phyloP scores from a whole-genome alignment of 768 basidiomycete genomes.

The Lentinula detonsa region DNA sequence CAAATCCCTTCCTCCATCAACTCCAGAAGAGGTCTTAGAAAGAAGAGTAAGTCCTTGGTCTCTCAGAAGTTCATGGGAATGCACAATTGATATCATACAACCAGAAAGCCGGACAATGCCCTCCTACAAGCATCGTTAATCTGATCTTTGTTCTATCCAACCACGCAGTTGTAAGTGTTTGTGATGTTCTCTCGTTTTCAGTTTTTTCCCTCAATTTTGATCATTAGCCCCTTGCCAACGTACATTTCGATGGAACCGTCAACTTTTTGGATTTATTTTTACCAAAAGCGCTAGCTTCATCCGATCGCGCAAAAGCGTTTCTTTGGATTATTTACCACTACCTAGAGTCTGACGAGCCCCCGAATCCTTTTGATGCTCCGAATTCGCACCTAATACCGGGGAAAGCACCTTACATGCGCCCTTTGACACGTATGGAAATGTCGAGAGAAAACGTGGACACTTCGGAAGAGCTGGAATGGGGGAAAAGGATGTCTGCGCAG shows the following conservation, averaged over 20 bases:
- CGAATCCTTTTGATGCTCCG: constrained; percentile 76
- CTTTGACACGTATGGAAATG: constrained; percentile 49
- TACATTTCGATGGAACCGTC: constrained; percentile 69
- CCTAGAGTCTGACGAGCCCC: constrained; percentile 54
- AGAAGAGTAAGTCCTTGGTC: constrained; percentile 49
- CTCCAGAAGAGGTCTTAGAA: constrained; percentile 66
- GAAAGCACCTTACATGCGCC: constrained; percentile 58
- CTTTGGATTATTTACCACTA: constrained; percentile 83
- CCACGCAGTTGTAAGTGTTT: constrained; percentile 59
- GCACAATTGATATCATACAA: constrained; percentile 5
- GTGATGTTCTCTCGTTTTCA: constrained; percentile 4
- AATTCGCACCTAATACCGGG: constrained; percentile 49
- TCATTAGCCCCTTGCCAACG: constrained; percentile 47
- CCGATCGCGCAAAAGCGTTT: constrained; percentile 71
- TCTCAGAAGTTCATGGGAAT: constrained; percentile 2
- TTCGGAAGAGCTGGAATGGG: constrained; percentile 72
- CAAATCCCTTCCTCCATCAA: constrained; percentile 60
- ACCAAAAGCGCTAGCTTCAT: constrained; percentile 65
- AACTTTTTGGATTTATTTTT: constrained; percentile 85
- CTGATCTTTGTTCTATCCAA: constrained; percentile 79
- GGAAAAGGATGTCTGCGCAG: constrained; percentile 62
- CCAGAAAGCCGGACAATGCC: constrained; percentile 54
- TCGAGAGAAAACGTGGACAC: constrained; percentile 74
- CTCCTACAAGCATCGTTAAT: constrained; percentile 84
- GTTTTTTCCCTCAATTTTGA: background rate